phyloP scores from a whole-genome alignment of 2,329 filamentous ascomycete species.

The Acrocalymma vagum region DNA sequence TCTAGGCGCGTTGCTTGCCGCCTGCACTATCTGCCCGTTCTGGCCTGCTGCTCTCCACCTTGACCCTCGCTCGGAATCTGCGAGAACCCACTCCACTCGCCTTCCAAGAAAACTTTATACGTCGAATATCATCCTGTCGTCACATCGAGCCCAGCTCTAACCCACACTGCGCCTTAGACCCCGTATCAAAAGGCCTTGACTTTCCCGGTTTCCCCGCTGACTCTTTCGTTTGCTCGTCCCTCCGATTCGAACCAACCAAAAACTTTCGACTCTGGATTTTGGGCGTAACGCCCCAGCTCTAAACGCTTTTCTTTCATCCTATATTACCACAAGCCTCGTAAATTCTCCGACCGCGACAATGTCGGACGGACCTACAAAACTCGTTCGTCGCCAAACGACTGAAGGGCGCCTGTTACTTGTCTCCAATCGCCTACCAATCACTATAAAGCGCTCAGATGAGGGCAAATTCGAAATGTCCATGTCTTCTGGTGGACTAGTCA shows the following conservation, averaged over 20 bases:
- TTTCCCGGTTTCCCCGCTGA: slow-evolving; percentile 8
- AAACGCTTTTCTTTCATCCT: slow-evolving; percentile 7
- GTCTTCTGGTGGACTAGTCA: slow-evolving; percentile 96
- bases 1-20: slow-evolving; percentile 17
- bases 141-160: slow-evolving; percentile 23
- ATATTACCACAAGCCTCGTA: slow-evolving; percentile 9
- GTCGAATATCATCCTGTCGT: slow-evolving; percentile 43
- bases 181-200: slow-evolving; percentile 3
- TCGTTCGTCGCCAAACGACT: slow-evolving; percentile 29
- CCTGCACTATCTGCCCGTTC: slow-evolving; percentile 14
- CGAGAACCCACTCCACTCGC: slow-evolving; percentile 35
- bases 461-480: slow-evolving; percentile 93
- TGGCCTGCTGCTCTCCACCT: slow-evolving; percentile 16
- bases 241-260: no score
- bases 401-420: slow-evolving; percentile 76
- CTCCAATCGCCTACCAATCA: slow-evolving; percentile 95
- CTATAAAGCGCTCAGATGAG: slow-evolving; percentile 92
- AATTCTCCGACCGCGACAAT: slow-evolving; percentile 21
- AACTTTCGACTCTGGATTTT: no score
- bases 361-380: slow-evolving; percentile 40
- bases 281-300: slow-evolving; percentile 9
- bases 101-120: slow-evolving; percentile 10
- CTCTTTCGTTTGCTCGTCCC: no score
- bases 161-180: slow-evolving; percentile 4
- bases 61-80: slow-evolving; percentile 26